Percentiles rank a stretch among this genome's conserved stretches.
phyloP scores from a whole-genome alignment of 495 filamentous ascomycete genomes.

The Neohortaea acidophila region DNA sequence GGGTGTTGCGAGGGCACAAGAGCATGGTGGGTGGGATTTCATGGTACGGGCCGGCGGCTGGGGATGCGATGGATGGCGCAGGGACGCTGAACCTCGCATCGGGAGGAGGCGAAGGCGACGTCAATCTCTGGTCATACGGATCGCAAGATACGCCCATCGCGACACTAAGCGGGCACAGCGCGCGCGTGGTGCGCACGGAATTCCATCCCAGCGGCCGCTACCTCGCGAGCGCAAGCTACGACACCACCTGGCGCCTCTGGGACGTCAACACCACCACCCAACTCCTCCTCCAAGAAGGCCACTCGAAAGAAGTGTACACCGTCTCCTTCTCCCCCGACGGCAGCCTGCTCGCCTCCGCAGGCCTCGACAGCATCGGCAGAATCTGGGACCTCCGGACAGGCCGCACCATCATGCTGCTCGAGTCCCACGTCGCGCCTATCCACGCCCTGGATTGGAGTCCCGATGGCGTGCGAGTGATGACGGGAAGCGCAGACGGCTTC shows the following conservation, averaged over 20 bases:
- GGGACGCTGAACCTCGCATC: slow-evolving; percentile 75
- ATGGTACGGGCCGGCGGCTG: slow-evolving; percentile 65
- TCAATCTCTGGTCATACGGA: slow-evolving; percentile 81
- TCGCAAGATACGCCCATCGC: slow-evolving; percentile 60
- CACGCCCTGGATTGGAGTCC: slow-evolving; percentile 82
- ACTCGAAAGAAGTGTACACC: slow-evolving; percentile 80
- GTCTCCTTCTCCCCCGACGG: slow-evolving; percentile 82
- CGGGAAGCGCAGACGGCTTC: slow-evolving; percentile 87
- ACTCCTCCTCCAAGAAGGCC: slow-evolving; percentile 82
- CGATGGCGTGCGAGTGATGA: slow-evolving; percentile 76
- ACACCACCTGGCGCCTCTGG: slow-evolving; percentile 96
- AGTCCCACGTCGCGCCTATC: slow-evolving; percentile 86
- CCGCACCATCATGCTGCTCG: slow-evolving; percentile 87
- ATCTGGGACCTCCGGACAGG: slow-evolving; percentile 96
- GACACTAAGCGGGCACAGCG: slow-evolving; percentile 72
- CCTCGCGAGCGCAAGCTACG: slow-evolving; percentile 83
- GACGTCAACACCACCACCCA: slow-evolving; percentile 75
- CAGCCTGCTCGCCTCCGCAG: slow-evolving; percentile 75
- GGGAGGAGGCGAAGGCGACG: slow-evolving; percentile 74
- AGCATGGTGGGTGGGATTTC: slow-evolving; percentile 78
- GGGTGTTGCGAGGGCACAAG: slow-evolving; percentile 61
- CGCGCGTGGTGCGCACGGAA: slow-evolving; percentile 77
- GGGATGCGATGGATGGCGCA: slow-evolving; percentile 39
- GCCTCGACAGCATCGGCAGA: slow-evolving; percentile 82
- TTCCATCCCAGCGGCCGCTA: slow-evolving; percentile 88